phyloP scores from a whole-genome alignment of 495 filamentous ascomycete species.

The Penicillium verhagenii region DNA sequence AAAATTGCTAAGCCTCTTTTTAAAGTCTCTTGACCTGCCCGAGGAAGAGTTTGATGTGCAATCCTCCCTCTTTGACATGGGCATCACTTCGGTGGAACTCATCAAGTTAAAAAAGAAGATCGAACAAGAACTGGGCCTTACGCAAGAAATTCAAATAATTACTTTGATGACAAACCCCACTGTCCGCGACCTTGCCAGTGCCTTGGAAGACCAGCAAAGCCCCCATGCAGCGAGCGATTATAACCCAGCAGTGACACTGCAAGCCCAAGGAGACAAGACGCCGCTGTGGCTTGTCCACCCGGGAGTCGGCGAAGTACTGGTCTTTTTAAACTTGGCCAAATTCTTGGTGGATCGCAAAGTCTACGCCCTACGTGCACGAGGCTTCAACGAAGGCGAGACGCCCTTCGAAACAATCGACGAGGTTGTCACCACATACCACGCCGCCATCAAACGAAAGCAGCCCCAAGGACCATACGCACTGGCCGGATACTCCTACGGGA shows the following conservation, averaged over 20 bases:
- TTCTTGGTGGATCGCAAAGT: conserved; percentile 49
- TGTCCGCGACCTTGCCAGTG: conserved; percentile 26
- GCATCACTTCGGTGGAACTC: conserved; percentile 46
- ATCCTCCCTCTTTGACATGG: conserved; percentile 38
- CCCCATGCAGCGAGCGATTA: conserved; percentile 28
- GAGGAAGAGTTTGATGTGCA: conserved; percentile 22
- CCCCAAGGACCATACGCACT: conserved; percentile 56
- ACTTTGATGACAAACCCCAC: conserved; percentile 43
- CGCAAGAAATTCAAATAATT: conserved; percentile 34
- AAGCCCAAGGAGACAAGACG: conserved; percentile 36
- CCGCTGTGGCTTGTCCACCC: conserved; percentile 60
- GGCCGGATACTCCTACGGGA: conserved; percentile 55
- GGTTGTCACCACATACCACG: conserved; percentile 37
- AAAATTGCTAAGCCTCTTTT: conserved; percentile 19
- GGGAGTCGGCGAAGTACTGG: conserved; percentile 55
- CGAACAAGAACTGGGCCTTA: conserved; percentile 12
- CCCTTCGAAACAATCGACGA: conserved; percentile 40
- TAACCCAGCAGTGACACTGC: conserved; percentile 17
- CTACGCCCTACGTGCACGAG: conserved; percentile 53
- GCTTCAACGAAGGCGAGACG: conserved; percentile 45
- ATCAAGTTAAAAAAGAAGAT: conserved; percentile 26
- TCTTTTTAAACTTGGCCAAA: conserved; percentile 52
- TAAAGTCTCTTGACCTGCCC: conserved; percentile 13
- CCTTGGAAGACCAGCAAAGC: conserved; percentile 16
- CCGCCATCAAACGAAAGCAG: conserved; percentile 44